Conservation (phyloP, 2,329 filamentous ascomycete species). For the Aureobasidium leucospermi region DNA sequence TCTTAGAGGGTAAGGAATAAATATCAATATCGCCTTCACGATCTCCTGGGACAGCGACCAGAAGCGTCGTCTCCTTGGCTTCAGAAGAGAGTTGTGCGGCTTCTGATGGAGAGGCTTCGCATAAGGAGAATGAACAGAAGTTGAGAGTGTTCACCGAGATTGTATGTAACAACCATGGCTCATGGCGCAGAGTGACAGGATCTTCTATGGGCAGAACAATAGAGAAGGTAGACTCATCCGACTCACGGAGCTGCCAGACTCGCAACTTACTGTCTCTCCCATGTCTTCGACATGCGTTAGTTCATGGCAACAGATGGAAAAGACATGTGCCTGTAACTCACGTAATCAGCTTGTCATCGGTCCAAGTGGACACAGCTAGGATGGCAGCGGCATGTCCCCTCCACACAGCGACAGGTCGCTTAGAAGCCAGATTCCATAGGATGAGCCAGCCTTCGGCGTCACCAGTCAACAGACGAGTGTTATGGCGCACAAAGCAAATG, state of each 20-base stretch:
- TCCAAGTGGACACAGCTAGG: constrained; percentile 67
- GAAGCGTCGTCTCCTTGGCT: constrained; percentile 28
- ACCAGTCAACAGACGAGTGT: constrained; percentile 72
- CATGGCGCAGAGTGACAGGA: constrained; percentile 40
- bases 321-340: constrained; percentile 42
- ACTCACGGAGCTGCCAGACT: constrained; percentile 66
- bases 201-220: constrained; percentile 63
- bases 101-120: constrained; percentile 25
- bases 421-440: constrained; percentile 75
- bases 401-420: constrained; percentile 79
- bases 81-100: background rate
- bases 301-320: background rate
- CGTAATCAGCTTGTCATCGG: constrained; percentile 70
- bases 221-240: constrained; percentile 59
- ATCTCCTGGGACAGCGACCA: constrained; percentile 67
- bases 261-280: constrained; percentile 81
- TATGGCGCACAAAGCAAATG: constrained; percentile 62
- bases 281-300: constrained; percentile 53
- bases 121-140: constrained; percentile 77
- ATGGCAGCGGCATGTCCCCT: constrained; percentile 72
- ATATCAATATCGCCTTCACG: constrained; percentile 61
- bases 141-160: constrained; percentile 89
- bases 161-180: constrained; percentile 80
- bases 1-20: constrained; percentile 70
- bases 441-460: constrained; percentile 88